Evolutionary conservation across 352 stramenopile genomes (phyloP), one percentile per base, ranked within the genome.

Genomic region (Globisporangium middletonii): DNA sequence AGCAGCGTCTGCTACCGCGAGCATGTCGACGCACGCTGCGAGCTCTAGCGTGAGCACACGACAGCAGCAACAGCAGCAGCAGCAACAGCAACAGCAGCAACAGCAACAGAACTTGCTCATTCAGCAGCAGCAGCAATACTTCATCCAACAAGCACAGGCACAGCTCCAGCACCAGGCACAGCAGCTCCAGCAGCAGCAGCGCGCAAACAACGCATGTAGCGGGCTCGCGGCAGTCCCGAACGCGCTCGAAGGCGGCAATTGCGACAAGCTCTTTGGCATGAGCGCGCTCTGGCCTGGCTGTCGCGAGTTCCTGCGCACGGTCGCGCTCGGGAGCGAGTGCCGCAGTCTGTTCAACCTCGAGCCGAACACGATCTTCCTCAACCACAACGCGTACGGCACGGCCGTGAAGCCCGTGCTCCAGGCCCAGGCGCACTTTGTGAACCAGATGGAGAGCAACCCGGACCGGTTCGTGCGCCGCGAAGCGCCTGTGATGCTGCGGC

Each of bases 401-500:
- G 71, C 84, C 0, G 78, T 76, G 19, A 87, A 86, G 58, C 72
- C 77, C 53, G 84, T 94, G 16, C 80, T 94, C 53, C 79, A 89
- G 60, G 84, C 84, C 33, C 84, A 94, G 27, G 83, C 82, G 13
- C 79, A 92, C 60, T 92, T 92, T 58, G 81, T 92, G 26, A 91
- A 90, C 69, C 82, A 88, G 70, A 92, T 94, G 84, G 84, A 94
- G 66, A 79, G 77, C 65, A 92, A 92, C 41, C 84, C 84, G 4
- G 84, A 94, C 60, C 71, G 83, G n/a, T 94, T 92, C 64, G 78
- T 92, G 63, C 80, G 84, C 3, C 77, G 75, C 38, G 84, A 94
- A 53, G 65, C 67, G 50, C 76, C 79, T 0, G 62, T 63, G 26
- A 59, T 90, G 63, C 69, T 94, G 52, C 80, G 83, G 35, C 72